Base-by-base conservation (phyloP, 345 rosid genomes). In the Eucalyptus rudis region DNA sequence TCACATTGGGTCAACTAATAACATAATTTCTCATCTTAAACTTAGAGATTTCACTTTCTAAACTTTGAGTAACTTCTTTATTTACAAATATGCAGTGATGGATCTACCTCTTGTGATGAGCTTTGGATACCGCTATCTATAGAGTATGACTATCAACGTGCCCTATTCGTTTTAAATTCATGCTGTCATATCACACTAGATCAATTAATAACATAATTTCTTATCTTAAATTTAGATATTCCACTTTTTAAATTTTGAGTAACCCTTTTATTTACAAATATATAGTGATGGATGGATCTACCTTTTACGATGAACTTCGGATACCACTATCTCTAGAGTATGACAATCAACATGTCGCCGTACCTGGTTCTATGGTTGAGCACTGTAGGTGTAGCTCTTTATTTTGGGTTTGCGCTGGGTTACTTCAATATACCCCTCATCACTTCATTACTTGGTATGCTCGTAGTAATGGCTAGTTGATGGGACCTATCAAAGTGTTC, bases 171-270 rank as follows among this genome's bases (percentile, higher is more conserved):
- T 76, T 56, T 76, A 25, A 76, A 76, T 40, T 36, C 83, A 76
- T 76, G 83, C 7, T 20, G 13, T 36, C 7, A 4, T 20, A 36
- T 76, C 43, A 76, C 13, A 76, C 1, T 5, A 1, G 44, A 22
- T 24, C 62, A 56, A 56, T 56, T 56, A 13, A 14, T 64, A 1
- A 64, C 2, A 66, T 31, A 17, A 66, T 66, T 33, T 31, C 6
- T 8, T 31, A 31, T 2, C 13, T 56, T 24, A 56, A 10, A 25
- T 10, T 56, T 56, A 25, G 5, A 66, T 22, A 66, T 6, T 15
- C 0, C 43, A 66, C 33, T 15, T 31, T 13, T 3, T n/a, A 14
- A 14, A n/a, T 1, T 7, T 31, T 7, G 19, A 31, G 2, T 64
- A n/a, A 2, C 10, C 76, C 79, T 12, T 66, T 66, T 14, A 66